Percentiles rank a stretch among this genome's conserved stretches.
phyloP scores from a whole-genome alignment of 2,329 filamentous ascomycete species.

The Kalaharituber pfeilii region DNA sequence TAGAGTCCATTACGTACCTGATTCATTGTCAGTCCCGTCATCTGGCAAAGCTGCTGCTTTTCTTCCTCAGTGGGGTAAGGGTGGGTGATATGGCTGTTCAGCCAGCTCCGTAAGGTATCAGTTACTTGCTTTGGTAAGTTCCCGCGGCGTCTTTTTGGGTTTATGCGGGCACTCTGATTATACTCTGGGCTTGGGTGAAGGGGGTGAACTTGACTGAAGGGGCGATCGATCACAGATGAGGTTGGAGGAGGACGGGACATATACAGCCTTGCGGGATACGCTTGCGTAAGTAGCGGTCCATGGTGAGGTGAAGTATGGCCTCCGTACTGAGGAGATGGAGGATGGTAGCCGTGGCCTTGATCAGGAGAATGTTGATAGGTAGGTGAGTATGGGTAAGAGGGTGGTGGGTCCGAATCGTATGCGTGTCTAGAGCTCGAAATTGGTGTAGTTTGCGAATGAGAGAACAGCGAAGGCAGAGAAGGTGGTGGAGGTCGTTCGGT shows the following conservation, averaged over 20 bases:
- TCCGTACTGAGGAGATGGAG: neutral
- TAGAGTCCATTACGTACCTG: conserved; percentile 15
- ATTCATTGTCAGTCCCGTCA: conserved; percentile 55
- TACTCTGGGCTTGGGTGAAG: neutral
- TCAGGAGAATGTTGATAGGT: neutral
- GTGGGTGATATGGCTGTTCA: conserved; percentile 56
- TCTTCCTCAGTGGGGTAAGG: conserved; percentile 80
- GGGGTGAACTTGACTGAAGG: neutral
- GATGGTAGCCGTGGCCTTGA: neutral
- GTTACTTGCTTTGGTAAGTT: conserved; percentile 86
- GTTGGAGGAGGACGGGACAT: neutral
- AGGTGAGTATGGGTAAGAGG: neutral
- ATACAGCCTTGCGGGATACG: neutral
- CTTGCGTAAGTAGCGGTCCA: neutral
- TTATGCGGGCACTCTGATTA: neutral
- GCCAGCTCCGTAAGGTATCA: conserved; percentile 65
- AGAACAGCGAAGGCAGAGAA: neutral
- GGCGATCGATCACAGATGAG: neutral
- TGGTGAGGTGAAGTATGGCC: neutral
- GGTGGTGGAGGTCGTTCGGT: neutral
- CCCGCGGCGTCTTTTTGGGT: conserved; percentile 45
- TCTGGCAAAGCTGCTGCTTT: conserved; percentile 61
- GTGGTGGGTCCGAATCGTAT: neutral
- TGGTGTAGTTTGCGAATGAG: neutral
- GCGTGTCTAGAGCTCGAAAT: neutral